These are phyloP conservation scores for Mucor saturninus DNA, from an alignment of 371 early-diverging fungal species.

Conservation along the genomic window DNA sequence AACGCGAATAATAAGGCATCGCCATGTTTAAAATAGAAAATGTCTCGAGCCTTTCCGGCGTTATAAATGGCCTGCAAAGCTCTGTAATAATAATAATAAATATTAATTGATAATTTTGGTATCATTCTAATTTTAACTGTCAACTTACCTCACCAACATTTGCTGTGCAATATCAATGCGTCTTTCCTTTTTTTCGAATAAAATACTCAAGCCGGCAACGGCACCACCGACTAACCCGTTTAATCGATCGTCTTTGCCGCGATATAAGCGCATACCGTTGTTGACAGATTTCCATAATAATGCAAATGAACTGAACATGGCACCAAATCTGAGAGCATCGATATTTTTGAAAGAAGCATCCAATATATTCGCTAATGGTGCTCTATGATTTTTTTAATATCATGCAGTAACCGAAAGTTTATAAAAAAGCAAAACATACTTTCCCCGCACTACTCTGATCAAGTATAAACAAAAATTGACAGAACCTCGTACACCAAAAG, in stretches of 20 bases:
- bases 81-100: conserved; percentile 26
- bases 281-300: conserved; percentile 77
- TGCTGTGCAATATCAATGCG: conserved; percentile 71
- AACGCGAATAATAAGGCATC: conserved; percentile 67
- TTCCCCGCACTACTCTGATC: conserved; percentile 48
- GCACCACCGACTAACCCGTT: conserved; percentile 67
- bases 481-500: conserved; percentile 53
- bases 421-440: conserved; percentile 27
- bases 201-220: conserved; percentile 59
- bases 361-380: conserved; percentile 42
- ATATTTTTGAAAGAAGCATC: conserved; percentile 55
- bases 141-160: conserved; percentile 54
- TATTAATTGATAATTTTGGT: neutral
- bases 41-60: conserved; percentile 64
- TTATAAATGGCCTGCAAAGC: conserved; percentile 65
- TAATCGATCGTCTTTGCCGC: conserved; percentile 64
- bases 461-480: conserved; percentile 56
- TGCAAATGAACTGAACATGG: conserved; percentile 76
- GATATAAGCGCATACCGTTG: conserved; percentile 62
- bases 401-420: neutral
- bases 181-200: conserved; percentile 66
- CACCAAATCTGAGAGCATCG: conserved; percentile 68
- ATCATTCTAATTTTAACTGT: neutral
- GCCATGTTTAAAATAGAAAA: conserved; percentile 67
- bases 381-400: conserved; percentile 36